A percentile compares a stretch with the other conserved stretches of the same genome.
Conservation (phyloP, 805 yeast species). For the Yarrowia keelungensis region DNA sequence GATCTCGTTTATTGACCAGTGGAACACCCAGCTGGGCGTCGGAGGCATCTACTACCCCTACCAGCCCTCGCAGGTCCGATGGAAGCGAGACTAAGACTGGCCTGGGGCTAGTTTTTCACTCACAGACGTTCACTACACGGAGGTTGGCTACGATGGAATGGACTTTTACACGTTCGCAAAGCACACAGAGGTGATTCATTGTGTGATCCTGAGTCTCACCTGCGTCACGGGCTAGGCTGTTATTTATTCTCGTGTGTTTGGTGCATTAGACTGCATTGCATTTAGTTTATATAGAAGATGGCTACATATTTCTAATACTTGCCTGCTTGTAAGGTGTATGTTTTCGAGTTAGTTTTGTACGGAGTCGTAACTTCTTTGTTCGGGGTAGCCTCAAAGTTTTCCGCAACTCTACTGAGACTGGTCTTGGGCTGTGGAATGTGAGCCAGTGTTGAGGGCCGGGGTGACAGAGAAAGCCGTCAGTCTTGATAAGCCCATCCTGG, state of each 20-base stretch:
- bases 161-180: constrained; percentile 26
- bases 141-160: constrained; percentile 6
- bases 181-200: constrained; percentile 23
- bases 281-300: constrained; percentile 36
- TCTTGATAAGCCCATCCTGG: too few relatives aligned
- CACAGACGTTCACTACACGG: too few relatives aligned
- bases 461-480: too few relatives aligned
- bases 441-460: too few relatives aligned
- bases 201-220: constrained; percentile 38
- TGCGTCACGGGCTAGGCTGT: constrained; percentile 37
- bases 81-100: constrained; percentile 59
- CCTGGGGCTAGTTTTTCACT: not conserved
- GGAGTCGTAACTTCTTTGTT: constrained; percentile 8
- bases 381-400: constrained; percentile 27
- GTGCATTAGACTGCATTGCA: constrained; percentile 37
- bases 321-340: constrained; percentile 17
- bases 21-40: constrained; percentile 66
- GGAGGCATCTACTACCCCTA: constrained; percentile 71
- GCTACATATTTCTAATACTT: constrained; percentile 32
- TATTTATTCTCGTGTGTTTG: constrained; percentile 37
- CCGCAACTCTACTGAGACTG: constrained; percentile 17
- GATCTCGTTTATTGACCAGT: constrained; percentile 68
- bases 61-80: constrained; percentile 58
- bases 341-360: constrained; percentile 8
- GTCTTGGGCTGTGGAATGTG: constrained; percentile 31